Evolutionary conservation across 768 basidiomycete genomes (phyloP).

Genomic region (Boletus patriciae): DNA sequence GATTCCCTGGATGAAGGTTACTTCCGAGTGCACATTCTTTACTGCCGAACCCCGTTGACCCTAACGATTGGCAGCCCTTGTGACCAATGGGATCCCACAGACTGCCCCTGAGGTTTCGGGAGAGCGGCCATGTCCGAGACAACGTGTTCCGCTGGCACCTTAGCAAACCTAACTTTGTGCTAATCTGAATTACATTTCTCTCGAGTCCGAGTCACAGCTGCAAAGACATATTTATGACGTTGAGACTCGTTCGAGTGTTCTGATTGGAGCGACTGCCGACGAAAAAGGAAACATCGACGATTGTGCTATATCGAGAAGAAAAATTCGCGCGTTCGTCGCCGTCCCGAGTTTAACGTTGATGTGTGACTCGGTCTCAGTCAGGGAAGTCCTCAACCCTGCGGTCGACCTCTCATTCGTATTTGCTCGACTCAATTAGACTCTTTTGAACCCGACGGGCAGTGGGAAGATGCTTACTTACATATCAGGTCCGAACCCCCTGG

Average conservation of each 20-base stretch:
- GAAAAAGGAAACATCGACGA: neutral
- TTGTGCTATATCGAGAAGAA: neutral
- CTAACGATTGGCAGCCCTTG: conserved; percentile 1
- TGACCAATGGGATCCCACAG: conserved; percentile 9
- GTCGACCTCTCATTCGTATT: neutral
- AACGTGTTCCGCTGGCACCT: conserved; percentile 9
- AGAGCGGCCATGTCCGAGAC: neutral
- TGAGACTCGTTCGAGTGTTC: neutral
- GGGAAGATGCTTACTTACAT: neutral
- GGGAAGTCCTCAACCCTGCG: neutral
- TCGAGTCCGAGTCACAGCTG: neutral
- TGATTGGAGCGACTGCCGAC: neutral
- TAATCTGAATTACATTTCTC: neutral
- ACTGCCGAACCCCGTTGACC: neutral
- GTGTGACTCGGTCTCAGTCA: neutral
- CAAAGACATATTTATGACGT: neutral
- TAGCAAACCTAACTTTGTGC: conserved; percentile 22
- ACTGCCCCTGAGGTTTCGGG: conserved; percentile 8
- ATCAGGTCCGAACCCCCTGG: neutral
- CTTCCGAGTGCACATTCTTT: conserved; percentile 6
- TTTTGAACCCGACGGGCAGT: neutral
- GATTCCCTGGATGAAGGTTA: conserved; percentile 56
- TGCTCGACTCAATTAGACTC: neutral
- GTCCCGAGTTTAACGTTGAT: neutral
- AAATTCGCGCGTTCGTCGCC: neutral